Base-by-base conservation (phyloP, 345 rosid genomes). In the Linum usitatissimum region DNA sequence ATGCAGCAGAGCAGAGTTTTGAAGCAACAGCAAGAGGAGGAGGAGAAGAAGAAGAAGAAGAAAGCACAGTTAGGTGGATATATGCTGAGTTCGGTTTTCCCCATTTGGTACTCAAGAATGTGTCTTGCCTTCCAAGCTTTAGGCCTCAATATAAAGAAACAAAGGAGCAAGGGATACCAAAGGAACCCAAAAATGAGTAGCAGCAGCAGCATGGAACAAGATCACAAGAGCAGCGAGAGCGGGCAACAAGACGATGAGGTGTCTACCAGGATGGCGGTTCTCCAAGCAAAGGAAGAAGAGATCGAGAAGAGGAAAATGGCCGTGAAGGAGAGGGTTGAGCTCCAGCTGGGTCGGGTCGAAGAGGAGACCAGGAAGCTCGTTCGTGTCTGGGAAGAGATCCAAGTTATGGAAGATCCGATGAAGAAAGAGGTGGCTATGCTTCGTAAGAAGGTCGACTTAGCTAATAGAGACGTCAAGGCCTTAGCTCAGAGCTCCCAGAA, bases 221-320 rank as follows among this genome's bases (percentile, higher is more conserved):
- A 75, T 12, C 5, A 34, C 38, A 34, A 34, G 51, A 83, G 74
- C 59, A 89, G 79, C 0, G 86, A 76, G 17, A 45, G 14, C 51
- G 10, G 48, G 2, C 8, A 45, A 0, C 51, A 45, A 12, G 51
- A 45, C 17, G 51, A 45, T 7, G 91, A 85, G 70, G 64, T 71
- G 13, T 76, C 85, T 23, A 2, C 28, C 30, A 81, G 73, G 62
- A 65, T 72, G 49, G 86, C 84, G 19, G 78, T 91, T 31, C 63
- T 86, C 59, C 84, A 88, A 68, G 90, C 91, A 5, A 67, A 75
- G 75, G 97, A 91, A 76, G 91, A 91, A 62, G 88, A 86, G 84
- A 91, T 88, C 23, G 85, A 82, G 75, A 79, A 79, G 82, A 91
- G 79, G 83, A 91, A 79, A 65, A 73, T 70, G 81, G 80, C 77